Evolutionary conservation across 169 alveolate genomes (phyloP).

Genomic region (Eimeria acervulina): DNA sequence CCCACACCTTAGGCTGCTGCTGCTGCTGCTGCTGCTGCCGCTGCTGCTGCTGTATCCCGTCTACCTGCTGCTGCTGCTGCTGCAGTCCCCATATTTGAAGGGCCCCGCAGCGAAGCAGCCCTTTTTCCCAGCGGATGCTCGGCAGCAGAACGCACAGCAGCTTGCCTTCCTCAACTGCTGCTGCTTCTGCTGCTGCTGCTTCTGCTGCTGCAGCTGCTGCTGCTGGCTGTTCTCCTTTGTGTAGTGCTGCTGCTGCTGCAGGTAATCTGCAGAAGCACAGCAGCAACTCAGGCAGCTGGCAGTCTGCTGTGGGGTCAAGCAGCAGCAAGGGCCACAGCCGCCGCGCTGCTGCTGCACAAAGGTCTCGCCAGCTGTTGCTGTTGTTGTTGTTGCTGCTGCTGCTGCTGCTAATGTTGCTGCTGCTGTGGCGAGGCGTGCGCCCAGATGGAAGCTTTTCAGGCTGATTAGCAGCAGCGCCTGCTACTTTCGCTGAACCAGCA

Average conservation of each 20-base stretch:
- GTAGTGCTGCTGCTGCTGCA: conserved; percentile 13
- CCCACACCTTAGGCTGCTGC: conserved; percentile 4
- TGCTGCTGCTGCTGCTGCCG: conserved; percentile 30
- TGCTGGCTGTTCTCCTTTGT: not conserved
- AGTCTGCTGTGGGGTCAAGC: conserved; percentile 68
- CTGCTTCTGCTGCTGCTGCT: conserved; percentile 6
- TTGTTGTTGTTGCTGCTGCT: conserved; percentile 24
- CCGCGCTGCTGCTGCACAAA: conserved; percentile 46
- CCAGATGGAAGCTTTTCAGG: not conserved
- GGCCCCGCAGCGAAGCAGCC: conserved; percentile 61
- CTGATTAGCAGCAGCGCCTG: not conserved
- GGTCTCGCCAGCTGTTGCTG: conserved; percentile 15
- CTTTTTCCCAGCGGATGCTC: conserved; percentile 21
- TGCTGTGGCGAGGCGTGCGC: not conserved
- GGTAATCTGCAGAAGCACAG: conserved; percentile 54
- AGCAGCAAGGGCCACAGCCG: conserved; percentile 61
- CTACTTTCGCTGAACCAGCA: not conserved
- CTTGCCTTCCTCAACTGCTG: not conserved
- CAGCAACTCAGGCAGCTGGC: conserved; percentile 56
- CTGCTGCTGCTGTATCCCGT: not conserved
- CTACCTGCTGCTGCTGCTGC: conserved; percentile 19
- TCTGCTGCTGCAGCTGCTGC: conserved; percentile 46
- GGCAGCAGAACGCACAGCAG: conserved; percentile 52
- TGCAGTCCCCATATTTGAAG: conserved; percentile 23
- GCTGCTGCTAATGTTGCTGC: not conserved